Evolutionary conservation across 2,329 filamentous ascomycete species (phyloP), one percentile per base, ranked within the genome.

Genomic region (Fusarium devonianum): DNA sequence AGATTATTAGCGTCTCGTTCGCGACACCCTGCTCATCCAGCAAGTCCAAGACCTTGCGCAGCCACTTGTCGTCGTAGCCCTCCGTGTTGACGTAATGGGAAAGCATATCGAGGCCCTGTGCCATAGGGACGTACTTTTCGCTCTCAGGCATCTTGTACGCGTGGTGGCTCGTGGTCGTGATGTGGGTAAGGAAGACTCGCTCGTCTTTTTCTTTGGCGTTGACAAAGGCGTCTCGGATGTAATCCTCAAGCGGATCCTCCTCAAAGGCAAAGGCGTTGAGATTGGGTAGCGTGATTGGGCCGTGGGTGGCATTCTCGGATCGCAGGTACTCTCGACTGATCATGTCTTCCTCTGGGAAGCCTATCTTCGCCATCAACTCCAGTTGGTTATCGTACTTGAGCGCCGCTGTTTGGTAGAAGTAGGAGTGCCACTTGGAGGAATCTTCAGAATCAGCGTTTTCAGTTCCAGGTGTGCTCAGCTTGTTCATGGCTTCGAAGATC

Each of bases 211-310:
- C 55, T 28, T 64, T 66, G 26, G 69, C 69, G 2, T 53, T 49
- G 2, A 51, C 45, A 40, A 72, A 71, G 9, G 60, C 58, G 30
- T 72, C 69, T 7, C 64, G 63, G 14, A 72, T 58, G 18, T 72
- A 72, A 17, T 70, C 62, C 25, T 67, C 66, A 0, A 72, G 60
- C 0, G 58, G 63, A 4, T 59, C 55, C 35, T 72, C 70, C 19
- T 67, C 59, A 29, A 71, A 67, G 11, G 65, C 69, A n/a, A 71
- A 73, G 18, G 71, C 69, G 53, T 73, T 71, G 35, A 70, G 64
- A 22, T 70, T 66, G 3, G 67, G 56, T 5, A 69, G 14, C 2
- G 57, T 63, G 4, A 65, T 63, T 4, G 60, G 54, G 1, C 68
- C 68, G 14, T 69, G 66, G 21, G 67, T 70, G 13, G 67, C 67